Percentiles rank a stretch among this genome's conserved stretches.
Evolutionary conservation across 2,329 filamentous ascomycete species (phyloP).

Genomic region (Calonectria fujianensis): DNA sequence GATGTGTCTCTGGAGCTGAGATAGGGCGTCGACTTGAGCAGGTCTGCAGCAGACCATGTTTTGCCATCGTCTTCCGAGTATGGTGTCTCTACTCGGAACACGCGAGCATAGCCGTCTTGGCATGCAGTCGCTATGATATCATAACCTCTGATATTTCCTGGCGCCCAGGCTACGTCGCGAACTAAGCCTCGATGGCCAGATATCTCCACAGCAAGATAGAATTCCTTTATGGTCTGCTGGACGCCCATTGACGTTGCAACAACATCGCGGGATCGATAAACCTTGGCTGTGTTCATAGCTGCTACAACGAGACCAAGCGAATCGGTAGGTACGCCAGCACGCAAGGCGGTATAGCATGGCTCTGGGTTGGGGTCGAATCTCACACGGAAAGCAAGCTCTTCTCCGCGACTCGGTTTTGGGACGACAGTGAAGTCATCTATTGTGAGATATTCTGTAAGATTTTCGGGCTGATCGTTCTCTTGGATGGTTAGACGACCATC

Average conservation of each 20-base stretch:
- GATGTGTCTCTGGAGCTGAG: constrained; percentile 51
- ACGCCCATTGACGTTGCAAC: constrained; percentile 71
- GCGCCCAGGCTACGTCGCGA: constrained; percentile 93
- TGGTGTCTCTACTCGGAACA: constrained; percentile 87
- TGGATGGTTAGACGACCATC: constrained; percentile 87
- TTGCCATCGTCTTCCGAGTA: constrained; percentile 67
- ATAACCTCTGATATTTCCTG: constrained; percentile 91
- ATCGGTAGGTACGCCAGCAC: constrained; percentile 87
- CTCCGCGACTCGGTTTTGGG: constrained; percentile 82
- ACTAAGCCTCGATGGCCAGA: constrained; percentile 84
- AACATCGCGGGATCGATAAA: constrained; percentile 85
- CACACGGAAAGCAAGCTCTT: constrained; percentile 91
- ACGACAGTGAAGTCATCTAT: constrained; percentile 87
- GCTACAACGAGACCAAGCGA: constrained; percentile 89
- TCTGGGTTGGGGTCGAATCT: constrained; percentile 92
- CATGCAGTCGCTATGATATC: constrained; percentile 94
- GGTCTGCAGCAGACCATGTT: constrained; percentile 69
- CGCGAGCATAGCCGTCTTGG: constrained; percentile 91
- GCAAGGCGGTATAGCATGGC: constrained; percentile 84
- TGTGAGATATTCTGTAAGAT: constrained; percentile 83
- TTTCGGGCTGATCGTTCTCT: constrained; percentile 90
- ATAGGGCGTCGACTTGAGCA: constrained; percentile 61
- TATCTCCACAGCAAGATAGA: constrained; percentile 89
- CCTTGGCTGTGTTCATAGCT: constrained; percentile 86
- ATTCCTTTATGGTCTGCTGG: constrained; percentile 79